phyloP scores from a whole-genome alignment of 1,284 basidiomycete species.

The Cutaneotrichosporon sp. region DNA sequence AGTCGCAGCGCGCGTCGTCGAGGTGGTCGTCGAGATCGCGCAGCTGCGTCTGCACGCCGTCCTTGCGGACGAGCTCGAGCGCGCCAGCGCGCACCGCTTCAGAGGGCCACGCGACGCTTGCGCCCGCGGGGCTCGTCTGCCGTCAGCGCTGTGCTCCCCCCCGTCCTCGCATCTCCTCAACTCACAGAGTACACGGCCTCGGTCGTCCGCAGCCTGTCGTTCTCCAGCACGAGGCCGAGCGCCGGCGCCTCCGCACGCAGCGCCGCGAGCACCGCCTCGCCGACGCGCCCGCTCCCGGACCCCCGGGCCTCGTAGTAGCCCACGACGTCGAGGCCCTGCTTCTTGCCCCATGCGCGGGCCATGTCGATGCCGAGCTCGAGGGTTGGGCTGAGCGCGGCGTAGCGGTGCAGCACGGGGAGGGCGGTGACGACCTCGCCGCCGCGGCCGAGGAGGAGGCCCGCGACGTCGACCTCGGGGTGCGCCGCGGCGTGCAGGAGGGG shows the following conservation, averaged over 20 bases:
- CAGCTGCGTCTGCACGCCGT: constrained; percentile 32
- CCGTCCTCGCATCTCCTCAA: too few species aligned
- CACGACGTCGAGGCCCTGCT: constrained; percentile 25
- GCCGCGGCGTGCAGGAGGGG: constrained; percentile 47
- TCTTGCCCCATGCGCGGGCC: constrained; percentile 30
- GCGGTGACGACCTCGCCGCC: constrained; percentile 34
- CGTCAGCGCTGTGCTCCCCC: too few species aligned
- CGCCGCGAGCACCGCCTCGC: constrained; percentile 22
- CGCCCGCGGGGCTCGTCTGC: constrained; percentile 6
- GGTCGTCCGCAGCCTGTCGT: constrained; percentile 34
- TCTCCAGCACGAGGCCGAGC: constrained; percentile 30
- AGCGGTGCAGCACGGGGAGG: constrained; percentile 53
- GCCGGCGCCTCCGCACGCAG: background rate
- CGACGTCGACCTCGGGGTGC: constrained; percentile 45
- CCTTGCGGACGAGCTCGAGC: constrained; percentile 32
- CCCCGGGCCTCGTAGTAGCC: constrained; percentile 48
- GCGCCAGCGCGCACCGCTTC: constrained; percentile 25
- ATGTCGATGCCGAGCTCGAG: constrained; percentile 50
- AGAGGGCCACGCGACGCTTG: constrained; percentile 12
- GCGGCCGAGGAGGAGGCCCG: constrained; percentile 53
- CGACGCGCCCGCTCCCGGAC: constrained; percentile 18
- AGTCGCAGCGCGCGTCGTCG: constrained; percentile 43
- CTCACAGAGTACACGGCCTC: constrained; percentile 35
- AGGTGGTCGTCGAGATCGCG: constrained; percentile 54
- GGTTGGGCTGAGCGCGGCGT: constrained; percentile 46